Evolutionary conservation across 257 asterid species (phyloP).

Genomic region (Thymus mandschuricus): DNA sequence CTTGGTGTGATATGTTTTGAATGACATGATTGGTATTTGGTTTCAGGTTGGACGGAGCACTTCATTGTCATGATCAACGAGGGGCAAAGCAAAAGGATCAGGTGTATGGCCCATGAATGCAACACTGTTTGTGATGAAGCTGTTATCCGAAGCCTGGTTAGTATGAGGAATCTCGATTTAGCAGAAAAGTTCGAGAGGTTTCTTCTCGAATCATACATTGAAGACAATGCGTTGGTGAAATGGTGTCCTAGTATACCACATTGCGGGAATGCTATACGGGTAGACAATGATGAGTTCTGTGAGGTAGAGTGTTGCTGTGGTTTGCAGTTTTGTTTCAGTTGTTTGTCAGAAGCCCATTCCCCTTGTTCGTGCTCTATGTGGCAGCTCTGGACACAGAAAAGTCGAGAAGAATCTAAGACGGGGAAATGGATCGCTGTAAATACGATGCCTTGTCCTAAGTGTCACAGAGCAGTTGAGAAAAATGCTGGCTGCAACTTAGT

Average conservation of each 20-base stretch:
- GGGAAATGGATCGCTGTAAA: constrained; percentile 88
- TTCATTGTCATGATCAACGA: constrained; percentile 89
- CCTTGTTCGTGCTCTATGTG: constrained; percentile 98
- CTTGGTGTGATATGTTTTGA: constrained; percentile 4
- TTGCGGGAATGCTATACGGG: constrained; percentile 95
- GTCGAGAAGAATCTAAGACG: constrained; percentile 93
- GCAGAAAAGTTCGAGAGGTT: constrained; percentile 90
- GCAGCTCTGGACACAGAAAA: constrained; percentile 89
- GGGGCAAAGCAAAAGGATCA: constrained; percentile 97
- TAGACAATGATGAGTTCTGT: constrained; percentile 78
- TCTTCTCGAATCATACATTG: constrained; percentile 96
- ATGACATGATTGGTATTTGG: neutral
- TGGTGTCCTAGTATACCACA: constrained; percentile 99
- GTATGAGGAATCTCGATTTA: constrained; percentile 64
- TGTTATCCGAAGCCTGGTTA: constrained; percentile 63
- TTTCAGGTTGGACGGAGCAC: constrained; percentile 97
- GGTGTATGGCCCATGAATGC: constrained; percentile 96
- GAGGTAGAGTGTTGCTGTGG: constrained; percentile 99
- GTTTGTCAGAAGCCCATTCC: constrained; percentile 91
- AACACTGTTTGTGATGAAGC: constrained; percentile 88
- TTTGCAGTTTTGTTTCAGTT: constrained; percentile 89
- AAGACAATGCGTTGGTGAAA: constrained; percentile 93
- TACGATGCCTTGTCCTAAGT: constrained; percentile 94
- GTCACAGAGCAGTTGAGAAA: constrained; percentile 95
- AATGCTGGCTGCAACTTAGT: constrained; percentile 96